Conservation (phyloP, 805 yeast genomes). For the Lipomyces sp. region DNA sequence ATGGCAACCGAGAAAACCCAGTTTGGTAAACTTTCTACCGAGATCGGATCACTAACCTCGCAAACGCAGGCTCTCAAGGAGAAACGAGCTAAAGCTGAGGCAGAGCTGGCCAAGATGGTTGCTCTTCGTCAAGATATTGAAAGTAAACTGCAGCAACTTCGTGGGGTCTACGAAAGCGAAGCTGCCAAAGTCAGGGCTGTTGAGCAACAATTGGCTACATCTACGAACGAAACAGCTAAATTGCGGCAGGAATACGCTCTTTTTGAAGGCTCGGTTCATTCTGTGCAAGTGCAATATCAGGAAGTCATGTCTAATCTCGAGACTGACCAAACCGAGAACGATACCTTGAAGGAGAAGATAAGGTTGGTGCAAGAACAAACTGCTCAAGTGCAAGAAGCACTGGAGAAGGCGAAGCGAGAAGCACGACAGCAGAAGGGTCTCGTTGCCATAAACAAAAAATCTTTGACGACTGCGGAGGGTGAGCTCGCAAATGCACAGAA, state of each 20-base stretch:
- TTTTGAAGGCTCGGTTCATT: constrained; percentile 77
- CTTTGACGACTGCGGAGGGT: constrained; percentile 65
- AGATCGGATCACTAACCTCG: constrained; percentile 73
- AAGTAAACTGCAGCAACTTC: constrained; percentile 66
- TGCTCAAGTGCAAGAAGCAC: constrained; percentile 59
- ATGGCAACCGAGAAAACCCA: constrained; percentile 81
- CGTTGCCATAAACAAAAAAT: constrained; percentile 68
- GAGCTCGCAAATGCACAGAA: constrained; percentile 53
- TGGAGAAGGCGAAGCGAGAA: constrained; percentile 58
- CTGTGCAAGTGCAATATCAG: constrained; percentile 67
- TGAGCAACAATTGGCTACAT: constrained; percentile 62
- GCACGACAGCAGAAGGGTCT: constrained; percentile 66
- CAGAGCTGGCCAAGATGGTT: constrained; percentile 72
- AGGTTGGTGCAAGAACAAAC: constrained; percentile 70
- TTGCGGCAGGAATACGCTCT: constrained; percentile 73
- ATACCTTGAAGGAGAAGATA: constrained; percentile 68
- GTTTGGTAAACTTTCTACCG: constrained; percentile 83
- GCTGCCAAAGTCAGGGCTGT: constrained; percentile 74
- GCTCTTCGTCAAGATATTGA: constrained; percentile 73
- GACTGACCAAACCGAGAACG: constrained; percentile 69
- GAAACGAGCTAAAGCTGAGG: constrained; percentile 74
- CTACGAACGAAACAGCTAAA: constrained; percentile 69
- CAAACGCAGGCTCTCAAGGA: constrained; percentile 75
- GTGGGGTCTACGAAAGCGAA: constrained; percentile 77
- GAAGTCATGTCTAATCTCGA: constrained; percentile 64